phyloP scores from a whole-genome alignment of 345 rosid species.

The Barbarea vulgaris region DNA sequence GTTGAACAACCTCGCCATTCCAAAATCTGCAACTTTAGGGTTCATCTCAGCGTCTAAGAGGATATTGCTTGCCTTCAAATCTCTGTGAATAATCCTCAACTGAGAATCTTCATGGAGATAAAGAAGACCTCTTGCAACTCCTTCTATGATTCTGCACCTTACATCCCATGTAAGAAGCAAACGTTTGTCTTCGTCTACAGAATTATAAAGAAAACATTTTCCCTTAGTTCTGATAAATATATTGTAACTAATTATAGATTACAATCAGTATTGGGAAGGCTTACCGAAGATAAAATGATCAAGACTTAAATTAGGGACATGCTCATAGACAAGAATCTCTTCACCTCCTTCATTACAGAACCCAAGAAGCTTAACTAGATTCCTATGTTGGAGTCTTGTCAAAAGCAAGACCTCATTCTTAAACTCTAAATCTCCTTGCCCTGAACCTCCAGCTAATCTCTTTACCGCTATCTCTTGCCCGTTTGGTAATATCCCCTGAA shows the following conservation, averaged over 20 bases:
- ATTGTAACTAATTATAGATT: neutral
- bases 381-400: slow-evolving; percentile 63
- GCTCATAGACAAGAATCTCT: slow-evolving; percentile 59
- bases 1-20: slow-evolving; percentile 44
- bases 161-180: slow-evolving; percentile 34
- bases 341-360: slow-evolving; percentile 50
- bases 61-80: slow-evolving; percentile 44
- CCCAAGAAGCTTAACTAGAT: slow-evolving; percentile 58
- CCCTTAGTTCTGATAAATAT: neutral
- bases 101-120: slow-evolving; percentile 47
- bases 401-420: slow-evolving; percentile 54
- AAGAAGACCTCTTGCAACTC: slow-evolving; percentile 44
- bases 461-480: slow-evolving; percentile 56
- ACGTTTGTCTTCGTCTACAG: slow-evolving; percentile 34
- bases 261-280: neutral
- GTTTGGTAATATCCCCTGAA: slow-evolving; percentile 50
- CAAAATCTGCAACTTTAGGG: slow-evolving; percentile 47
- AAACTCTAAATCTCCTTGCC: slow-evolving; percentile 59
- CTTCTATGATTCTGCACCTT: slow-evolving; percentile 42
- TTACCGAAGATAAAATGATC: slow-evolving; percentile 55
- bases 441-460: slow-evolving; percentile 46
- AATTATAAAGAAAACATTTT: neutral
- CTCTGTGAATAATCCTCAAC: slow-evolving; percentile 38
- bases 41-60: slow-evolving; percentile 42
- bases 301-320: slow-evolving; percentile 53